Evolutionary conservation across 768 basidiomycete genomes (phyloP).

Genomic region (Collybia sp.): DNA sequence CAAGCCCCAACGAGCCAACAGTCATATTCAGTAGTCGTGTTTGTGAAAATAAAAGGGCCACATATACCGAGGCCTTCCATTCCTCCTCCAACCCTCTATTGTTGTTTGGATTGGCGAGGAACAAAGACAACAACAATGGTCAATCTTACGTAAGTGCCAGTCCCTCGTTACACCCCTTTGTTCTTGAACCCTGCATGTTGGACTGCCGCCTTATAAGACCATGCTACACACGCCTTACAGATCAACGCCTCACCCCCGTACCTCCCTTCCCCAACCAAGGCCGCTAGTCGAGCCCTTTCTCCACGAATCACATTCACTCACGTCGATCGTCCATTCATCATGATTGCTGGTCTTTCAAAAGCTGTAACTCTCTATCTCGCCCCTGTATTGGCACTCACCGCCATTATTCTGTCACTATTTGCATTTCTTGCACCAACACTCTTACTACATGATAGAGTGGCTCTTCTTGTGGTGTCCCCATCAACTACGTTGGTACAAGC

Average conservation of each 20-base stretch:
- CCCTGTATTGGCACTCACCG: slow-evolving; percentile 60
- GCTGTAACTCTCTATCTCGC: slow-evolving; percentile 63
- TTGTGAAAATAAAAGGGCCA: too few species aligned
- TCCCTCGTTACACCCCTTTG: too few species aligned
- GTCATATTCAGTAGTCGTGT: too few species aligned
- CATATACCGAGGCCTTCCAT: too few species aligned
- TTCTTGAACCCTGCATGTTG: too few species aligned
- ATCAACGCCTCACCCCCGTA: slow-evolving; percentile 7
- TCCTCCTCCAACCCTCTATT: too few species aligned
- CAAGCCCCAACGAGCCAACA: too few species aligned
- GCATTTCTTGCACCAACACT: slow-evolving; percentile 64
- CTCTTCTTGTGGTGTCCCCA: slow-evolving; percentile 61
- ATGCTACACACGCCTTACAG: too few species aligned
- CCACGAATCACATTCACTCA: slow-evolving; percentile 7
- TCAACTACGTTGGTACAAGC: slow-evolving; percentile 34
- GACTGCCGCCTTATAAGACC: too few species aligned
- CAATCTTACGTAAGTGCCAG: too few species aligned
- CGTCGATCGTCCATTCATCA: slow-evolving; percentile 22
- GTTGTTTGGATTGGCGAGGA: too few species aligned
- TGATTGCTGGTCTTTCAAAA: slow-evolving; percentile 73
- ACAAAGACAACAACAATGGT: too few species aligned
- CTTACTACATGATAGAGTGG: slow-evolving; percentile 56
- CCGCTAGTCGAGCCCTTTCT: slow-evolving; percentile 23
- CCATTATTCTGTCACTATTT: slow-evolving; percentile 61
- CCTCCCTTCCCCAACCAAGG: slow-evolving; percentile 9